A percentile compares a stretch with the other conserved stretches of the same genome.
phyloP scores from a whole-genome alignment of 2,329 filamentous ascomycete genomes.

The Venturia oleaginea region DNA sequence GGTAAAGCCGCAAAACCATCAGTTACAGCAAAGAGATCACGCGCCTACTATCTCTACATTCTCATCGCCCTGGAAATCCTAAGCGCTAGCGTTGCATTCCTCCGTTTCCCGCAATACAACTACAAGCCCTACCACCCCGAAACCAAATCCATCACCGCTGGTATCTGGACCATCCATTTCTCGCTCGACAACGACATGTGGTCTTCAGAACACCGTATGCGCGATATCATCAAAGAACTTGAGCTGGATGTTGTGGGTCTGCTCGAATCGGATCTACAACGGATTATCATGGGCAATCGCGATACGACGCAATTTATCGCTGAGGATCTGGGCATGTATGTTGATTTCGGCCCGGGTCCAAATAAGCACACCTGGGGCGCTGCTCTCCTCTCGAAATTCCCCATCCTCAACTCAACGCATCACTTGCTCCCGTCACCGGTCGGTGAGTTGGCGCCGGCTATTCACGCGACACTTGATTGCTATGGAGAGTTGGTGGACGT shows the following conservation, averaged over 20 bases:
- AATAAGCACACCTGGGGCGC: conserved; percentile 99
- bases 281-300: conserved; percentile 99
- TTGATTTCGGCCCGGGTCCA: conserved; percentile 91
- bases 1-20: conserved; percentile 37
- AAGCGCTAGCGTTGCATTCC: conserved; percentile 71
- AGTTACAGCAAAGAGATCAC: conserved; percentile 42
- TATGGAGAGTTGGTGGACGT: conserved; percentile 87
- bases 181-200: conserved; percentile 98
- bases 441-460: conserved; percentile 89
- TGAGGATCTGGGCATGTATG: conserved; percentile 97
- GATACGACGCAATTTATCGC: conserved; percentile 92
- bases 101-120: conserved; percentile 87
- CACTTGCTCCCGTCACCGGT: conserved; percentile 89
- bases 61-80: conserved; percentile 71
- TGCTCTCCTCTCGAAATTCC: conserved; percentile 90
- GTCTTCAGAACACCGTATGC: conserved; percentile 91
- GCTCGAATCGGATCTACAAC: conserved; percentile 84
- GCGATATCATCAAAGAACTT: conserved; percentile 82
- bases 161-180: conserved; percentile 99
- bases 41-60: conserved; percentile 61
- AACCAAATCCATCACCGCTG: conserved; percentile 80
- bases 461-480: conserved; percentile 90
- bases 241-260: conserved; percentile 97
- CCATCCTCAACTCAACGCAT: conserved; percentile 93
- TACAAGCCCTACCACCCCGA: conserved; percentile 84